Base-by-base conservation (phyloP, 352 stramenopile genomes). In the Globisporangium barbulae region DNA sequence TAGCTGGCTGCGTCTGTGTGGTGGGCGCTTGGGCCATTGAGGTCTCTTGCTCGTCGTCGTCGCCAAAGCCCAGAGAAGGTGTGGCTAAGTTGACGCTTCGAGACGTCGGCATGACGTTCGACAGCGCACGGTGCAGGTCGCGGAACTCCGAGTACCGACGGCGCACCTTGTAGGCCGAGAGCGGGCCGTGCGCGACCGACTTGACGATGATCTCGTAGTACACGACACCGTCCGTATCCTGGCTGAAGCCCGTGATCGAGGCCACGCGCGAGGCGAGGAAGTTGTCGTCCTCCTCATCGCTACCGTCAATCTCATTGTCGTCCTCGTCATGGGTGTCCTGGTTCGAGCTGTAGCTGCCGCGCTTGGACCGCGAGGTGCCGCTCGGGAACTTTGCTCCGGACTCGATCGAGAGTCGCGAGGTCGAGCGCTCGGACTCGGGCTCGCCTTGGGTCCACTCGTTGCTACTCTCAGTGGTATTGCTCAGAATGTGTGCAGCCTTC, bases 181-280 rank as follows among this genome's bases (percentile, higher is more conserved):
- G 70, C n/a, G 83, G 83, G 0, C 83, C 83, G 63, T 89, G 76
- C 9, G 78, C 70, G 2, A 67, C 74, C 7, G 78, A 89, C 47
- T 79, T 71, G 55, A 92, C 78, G 35, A 90, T 81, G 61, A 92
- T 86, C 65, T 92, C 83, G 58, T 92, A 92, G 68, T 90, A 92
- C 17, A 90, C 79, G 53, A 92, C 65, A 19, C 81, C 83, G 67
- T 92, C 83, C 0, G 79, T 83, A 61, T 89, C 83, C 42, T 81
- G 75, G 44, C 81, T 89, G 74, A 89, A 92, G 37, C 83, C 83
- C 13, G 83, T 89, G 52, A 92, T 80, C 8, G 75, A 86, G 0
- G 79, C 83, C 21, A 84, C 62, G 28, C 83, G 81, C 47, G 79
- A 74, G 65, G 89, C 80, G 56, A 92, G 76, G 67, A 92, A 92